Evolutionary conservation across 208 protist genomes (phyloP).

Genomic region (Trypanosoma congolense): DNA sequence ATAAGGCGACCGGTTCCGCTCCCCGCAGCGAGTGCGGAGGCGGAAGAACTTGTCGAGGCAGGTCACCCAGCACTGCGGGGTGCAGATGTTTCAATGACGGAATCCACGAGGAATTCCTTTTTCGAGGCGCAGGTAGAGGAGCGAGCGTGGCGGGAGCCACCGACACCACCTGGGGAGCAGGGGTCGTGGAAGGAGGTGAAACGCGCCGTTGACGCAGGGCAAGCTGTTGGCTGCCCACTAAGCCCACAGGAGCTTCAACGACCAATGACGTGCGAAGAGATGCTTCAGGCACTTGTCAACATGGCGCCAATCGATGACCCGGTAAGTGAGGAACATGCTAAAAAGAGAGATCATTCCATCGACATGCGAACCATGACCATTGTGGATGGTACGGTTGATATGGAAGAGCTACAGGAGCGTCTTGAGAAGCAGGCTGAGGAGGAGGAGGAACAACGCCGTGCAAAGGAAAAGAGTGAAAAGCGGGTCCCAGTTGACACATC

Average conservation of each 20-base stretch:
- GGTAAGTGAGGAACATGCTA: slow-evolving; percentile 56
- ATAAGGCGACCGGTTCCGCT: slow-evolving; percentile 68
- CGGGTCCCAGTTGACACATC: slow-evolving; percentile 43
- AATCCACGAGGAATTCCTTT: slow-evolving; percentile 67
- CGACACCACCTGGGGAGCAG: slow-evolving; percentile 70
- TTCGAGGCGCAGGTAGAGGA: slow-evolving; percentile 81
- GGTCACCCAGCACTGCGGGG: slow-evolving; percentile 64
- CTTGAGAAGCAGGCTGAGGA: slow-evolving; percentile 21
- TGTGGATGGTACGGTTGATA: slow-evolving; percentile 48
- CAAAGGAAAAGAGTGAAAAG: slow-evolving; percentile 22
- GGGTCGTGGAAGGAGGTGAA: slow-evolving; percentile 88
- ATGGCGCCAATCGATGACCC: slow-evolving; percentile 69
- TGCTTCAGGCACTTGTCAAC: slow-evolving; percentile 39
- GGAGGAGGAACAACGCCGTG: slow-evolving; percentile 20
- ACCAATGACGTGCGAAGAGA: slow-evolving; percentile 73
- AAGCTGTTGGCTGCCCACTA: slow-evolving; percentile 55
- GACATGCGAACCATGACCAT: slow-evolving; percentile 77
- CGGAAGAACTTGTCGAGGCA: slow-evolving; percentile 68
- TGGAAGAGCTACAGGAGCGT: slow-evolving; percentile 36
- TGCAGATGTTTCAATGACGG: slow-evolving; percentile 57
- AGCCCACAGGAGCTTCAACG: slow-evolving; percentile 44
- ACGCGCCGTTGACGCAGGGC: slow-evolving; percentile 61
- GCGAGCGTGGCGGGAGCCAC: slow-evolving; percentile 85
- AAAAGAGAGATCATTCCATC: slow-evolving; percentile 34
- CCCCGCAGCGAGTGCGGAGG: slow-evolving; percentile 40